Base-by-base conservation (phyloP, 129 eudicot genomes). In the Ambrosia trifida region DNA sequence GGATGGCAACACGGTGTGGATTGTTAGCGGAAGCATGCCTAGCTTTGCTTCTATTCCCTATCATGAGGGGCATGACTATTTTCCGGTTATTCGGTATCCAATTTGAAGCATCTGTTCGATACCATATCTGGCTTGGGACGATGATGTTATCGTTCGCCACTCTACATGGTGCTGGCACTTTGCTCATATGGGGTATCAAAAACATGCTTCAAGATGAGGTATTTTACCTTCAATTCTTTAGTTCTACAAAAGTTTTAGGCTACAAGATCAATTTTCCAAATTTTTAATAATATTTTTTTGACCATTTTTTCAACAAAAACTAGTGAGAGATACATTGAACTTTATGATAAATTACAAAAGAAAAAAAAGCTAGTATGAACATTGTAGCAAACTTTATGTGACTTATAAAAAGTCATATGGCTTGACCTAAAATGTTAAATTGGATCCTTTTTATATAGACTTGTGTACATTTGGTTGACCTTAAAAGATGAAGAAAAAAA, bases 51-150 rank as follows among this genome's bases (percentile, higher is more conserved):
- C 86, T 94, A 19, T 75, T 94, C 64, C 96, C 98, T 4, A 70
- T 94, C 57, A 66, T 87, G 80, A 83, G 95, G 63, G 92, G 92
- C 38, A 66, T 93, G 88, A 63, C 92, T 2, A 59, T 89, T 40
- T 85, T 90, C 53, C 79, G 81, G 44, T 46, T 89, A 9, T 57
- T 87, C 17, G 95, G 92, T 32, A 76, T 93, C 71, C 90, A 85
- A 18, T 93, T 93, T 67, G 96, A 89, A 82, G 90, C 86, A 78
- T 87, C 93, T 0, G 93, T 94, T 2, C 81, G 88, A 77, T 94
- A 89, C 71, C 95, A 93, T 72, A 78, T 94, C 43, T 94, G 96
- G 90, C 82, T 94, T 2, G 98, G 90, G 28, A 89, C 90, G 4
- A 46, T 83, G 72, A 80, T 89, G 95, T 50, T 89, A 74, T 12